Conservation (phyloP, 768 basidiomycete species). For the Gymnopilus dilepis region DNA sequence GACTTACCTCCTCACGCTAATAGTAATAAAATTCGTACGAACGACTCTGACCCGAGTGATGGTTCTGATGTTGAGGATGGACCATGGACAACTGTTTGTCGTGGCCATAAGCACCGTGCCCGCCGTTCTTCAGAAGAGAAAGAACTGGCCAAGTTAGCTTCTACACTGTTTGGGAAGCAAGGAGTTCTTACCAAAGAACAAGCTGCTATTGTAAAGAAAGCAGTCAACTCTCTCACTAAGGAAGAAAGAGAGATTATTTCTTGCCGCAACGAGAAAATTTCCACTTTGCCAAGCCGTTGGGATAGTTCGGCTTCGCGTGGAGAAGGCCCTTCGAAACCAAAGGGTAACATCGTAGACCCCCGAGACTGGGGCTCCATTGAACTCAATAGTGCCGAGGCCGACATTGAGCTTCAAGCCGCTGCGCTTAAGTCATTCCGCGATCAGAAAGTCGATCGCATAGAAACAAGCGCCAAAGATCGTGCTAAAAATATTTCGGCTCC, state of each 20-base stretch:
- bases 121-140: no score
- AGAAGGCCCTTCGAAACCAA: not conserved
- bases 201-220: not conserved
- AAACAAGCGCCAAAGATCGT: not conserved
- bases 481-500: no score
- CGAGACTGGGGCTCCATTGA: not conserved
- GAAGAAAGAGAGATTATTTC: not conserved
- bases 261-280: not conserved
- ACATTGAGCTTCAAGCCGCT: not conserved
- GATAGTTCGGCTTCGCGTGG: no score
- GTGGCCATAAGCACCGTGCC: not conserved
- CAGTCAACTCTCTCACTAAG: not conserved
- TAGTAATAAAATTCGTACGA: not conserved
- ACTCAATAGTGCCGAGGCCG: not conserved
- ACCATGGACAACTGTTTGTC: not conserved
- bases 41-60: not conserved
- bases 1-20: not conserved
- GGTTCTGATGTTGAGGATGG: not conserved
- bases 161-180: not conserved
- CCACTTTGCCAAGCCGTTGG: no score
- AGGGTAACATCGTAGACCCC: not conserved
- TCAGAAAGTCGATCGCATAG: not conserved
- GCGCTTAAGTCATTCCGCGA: not conserved
- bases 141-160: not conserved
- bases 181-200: not conserved